phyloP scores from a whole-genome alignment of 345 rosid genomes.

The Camelina hispida region DNA sequence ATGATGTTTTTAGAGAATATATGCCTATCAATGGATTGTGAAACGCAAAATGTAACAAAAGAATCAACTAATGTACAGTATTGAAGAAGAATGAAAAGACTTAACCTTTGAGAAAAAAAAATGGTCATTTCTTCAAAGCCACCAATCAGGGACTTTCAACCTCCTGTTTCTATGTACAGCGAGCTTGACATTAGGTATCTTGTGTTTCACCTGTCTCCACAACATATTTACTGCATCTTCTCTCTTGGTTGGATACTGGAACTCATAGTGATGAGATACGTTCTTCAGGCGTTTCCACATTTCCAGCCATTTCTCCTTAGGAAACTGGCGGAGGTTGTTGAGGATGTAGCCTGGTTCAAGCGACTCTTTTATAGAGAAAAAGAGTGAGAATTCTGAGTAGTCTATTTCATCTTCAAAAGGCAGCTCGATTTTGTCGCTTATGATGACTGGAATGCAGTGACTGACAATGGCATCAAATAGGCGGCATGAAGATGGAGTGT shows the following conservation, averaged over 20 bases:
- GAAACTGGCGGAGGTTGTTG: constrained; percentile 64
- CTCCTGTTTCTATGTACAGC: constrained; percentile 76
- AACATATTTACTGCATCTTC: constrained; percentile 82
- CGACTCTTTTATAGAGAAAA: constrained; percentile 76
- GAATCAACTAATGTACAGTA: constrained; percentile 54
- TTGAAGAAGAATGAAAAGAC: constrained; percentile 27
- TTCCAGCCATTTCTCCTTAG: constrained; percentile 71
- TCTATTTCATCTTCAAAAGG: constrained; percentile 87
- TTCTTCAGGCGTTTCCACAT: constrained; percentile 78
- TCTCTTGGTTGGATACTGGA: constrained; percentile 75
- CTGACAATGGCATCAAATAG: constrained; percentile 87
- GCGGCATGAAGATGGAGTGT: constrained; percentile 93
- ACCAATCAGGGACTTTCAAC: constrained; percentile 87
- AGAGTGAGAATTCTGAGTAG: constrained; percentile 72
- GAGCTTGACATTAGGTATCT: constrained; percentile 66
- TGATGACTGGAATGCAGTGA: constrained; percentile 85
- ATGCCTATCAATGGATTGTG: constrained; percentile 29
- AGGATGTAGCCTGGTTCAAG: constrained; percentile 72
- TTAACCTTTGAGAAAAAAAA: constrained; percentile 11
- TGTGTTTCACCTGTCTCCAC: constrained; percentile 88
- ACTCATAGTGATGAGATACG: constrained; percentile 78
- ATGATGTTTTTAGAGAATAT: neutral
- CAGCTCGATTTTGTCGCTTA: constrained; percentile 83
- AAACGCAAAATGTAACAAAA: constrained; percentile 34
- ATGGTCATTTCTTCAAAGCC: constrained; percentile 50